phyloP scores from a whole-genome alignment of 2,329 filamentous ascomycete genomes.

The Didymella segeticola region DNA sequence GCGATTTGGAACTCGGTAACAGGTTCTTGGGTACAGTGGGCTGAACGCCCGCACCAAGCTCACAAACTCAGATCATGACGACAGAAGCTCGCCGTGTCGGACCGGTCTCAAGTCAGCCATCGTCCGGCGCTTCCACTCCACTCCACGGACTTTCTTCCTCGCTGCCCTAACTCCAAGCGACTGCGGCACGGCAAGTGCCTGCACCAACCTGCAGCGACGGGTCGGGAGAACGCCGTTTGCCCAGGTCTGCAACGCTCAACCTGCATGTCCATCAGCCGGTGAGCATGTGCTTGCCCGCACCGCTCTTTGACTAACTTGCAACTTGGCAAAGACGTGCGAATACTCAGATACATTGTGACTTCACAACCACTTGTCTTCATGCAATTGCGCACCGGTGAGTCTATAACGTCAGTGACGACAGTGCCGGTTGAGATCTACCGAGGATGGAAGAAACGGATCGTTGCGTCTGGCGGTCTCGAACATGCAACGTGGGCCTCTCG shows the following conservation, averaged over 20 bases:
- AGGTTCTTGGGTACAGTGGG: slow-evolving; percentile 36
- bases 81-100: slow-evolving; percentile 28
- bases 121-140: slow-evolving; percentile 16
- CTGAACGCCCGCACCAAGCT: slow-evolving; percentile 19
- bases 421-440: background rate
- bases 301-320: background rate
- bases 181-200: slow-evolving; percentile 33
- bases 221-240: slow-evolving; percentile 37
- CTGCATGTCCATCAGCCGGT: slow-evolving; percentile 35
- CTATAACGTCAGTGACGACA: slow-evolving; percentile 1
- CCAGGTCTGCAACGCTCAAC: slow-evolving; percentile 28
- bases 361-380: background rate
- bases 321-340: background rate
- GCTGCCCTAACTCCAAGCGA: slow-evolving; percentile 12
- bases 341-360: slow-evolving; percentile 8
- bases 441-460: slow-evolving; percentile 14
- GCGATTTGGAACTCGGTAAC: slow-evolving; percentile 33
- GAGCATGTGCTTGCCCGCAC: slow-evolving; percentile 25
- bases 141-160: slow-evolving; percentile 19
- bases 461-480: slow-evolving; percentile 28
- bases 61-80: slow-evolving; percentile 42
- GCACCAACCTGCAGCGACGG: slow-evolving; percentile 33
- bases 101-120: slow-evolving; percentile 32
- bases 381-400: slow-evolving; percentile 3
- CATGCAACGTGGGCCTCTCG: slow-evolving; percentile 33